A percentile compares a stretch with the other conserved stretches of the same genome.
Evolutionary conservation across 805 yeast species (phyloP).

Genomic region (Phaffomyces thermotolerans): DNA sequence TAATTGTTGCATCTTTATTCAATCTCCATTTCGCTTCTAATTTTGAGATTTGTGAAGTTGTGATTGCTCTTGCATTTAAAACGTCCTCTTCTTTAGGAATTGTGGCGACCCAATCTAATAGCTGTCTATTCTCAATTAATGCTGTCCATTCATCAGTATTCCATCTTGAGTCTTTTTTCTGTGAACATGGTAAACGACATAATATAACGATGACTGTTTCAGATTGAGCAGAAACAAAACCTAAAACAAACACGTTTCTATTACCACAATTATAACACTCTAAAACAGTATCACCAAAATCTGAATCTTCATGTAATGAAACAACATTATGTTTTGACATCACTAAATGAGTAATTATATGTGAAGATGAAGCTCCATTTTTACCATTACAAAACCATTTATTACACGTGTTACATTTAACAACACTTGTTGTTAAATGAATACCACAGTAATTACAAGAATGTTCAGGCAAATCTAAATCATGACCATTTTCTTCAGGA

Average conservation of each 20-base stretch:
- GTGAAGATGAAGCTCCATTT: constrained; percentile 54
- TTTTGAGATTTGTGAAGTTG: constrained; percentile 57
- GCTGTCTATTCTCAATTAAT: constrained; percentile 68
- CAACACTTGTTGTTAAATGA: constrained; percentile 54
- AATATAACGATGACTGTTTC: constrained; percentile 81
- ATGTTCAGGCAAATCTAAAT: constrained; percentile 27
- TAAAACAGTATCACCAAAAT: constrained; percentile 76
- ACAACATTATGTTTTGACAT: constrained; percentile 71
- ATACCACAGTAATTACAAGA: constrained; percentile 72
- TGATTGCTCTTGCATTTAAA: constrained; percentile 46
- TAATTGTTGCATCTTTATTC: constrained; percentile 63
- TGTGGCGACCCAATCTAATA: constrained; percentile 76
- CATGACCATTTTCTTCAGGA: neutral
- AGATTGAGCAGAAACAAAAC: constrained; percentile 80
- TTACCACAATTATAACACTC: constrained; percentile 91
- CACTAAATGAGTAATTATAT: constrained; percentile 80
- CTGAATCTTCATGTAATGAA: constrained; percentile 69
- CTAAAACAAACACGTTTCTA: constrained; percentile 70
- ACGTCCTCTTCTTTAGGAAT: constrained; percentile 60
- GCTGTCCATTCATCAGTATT: constrained; percentile 86
- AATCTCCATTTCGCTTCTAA: constrained; percentile 80
- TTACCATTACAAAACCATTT: constrained; percentile 89
- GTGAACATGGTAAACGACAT: constrained; percentile 87
- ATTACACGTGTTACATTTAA: constrained; percentile 67
- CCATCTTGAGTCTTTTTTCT: constrained; percentile 70